Evolutionary conservation across 192 early-diverging fungal species (phyloP).

Genomic region (Jimgerdemannia lactiflua): DNA sequence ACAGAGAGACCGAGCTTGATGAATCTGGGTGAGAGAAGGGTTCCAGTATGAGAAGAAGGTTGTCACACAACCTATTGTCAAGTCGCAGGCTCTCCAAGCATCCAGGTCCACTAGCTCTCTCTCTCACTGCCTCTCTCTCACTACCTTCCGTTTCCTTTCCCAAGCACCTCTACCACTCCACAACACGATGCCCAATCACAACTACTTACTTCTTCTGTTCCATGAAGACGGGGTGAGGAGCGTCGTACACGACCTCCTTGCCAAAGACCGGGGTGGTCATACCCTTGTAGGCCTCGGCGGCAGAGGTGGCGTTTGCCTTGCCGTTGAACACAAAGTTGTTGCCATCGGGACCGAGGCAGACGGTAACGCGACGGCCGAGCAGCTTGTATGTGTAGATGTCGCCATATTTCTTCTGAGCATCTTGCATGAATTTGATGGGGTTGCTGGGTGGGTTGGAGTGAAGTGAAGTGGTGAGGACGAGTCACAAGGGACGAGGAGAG

Average conservation of each 20-base stretch:
- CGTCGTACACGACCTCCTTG: slow-evolving; percentile 95
- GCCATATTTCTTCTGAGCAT: slow-evolving; percentile 82
- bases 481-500: background rate
- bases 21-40: slow-evolving; percentile 56
- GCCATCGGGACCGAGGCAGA: slow-evolving; percentile 86
- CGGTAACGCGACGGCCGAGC: slow-evolving; percentile 89
- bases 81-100: background rate
- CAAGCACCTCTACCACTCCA: background rate
- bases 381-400: slow-evolving; percentile 92
- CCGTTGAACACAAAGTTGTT: slow-evolving; percentile 98
- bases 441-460: slow-evolving; percentile 28
- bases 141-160: background rate
- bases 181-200: background rate
- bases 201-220: slow-evolving; percentile 89
- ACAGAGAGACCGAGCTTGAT: slow-evolving; percentile 90
- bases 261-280: slow-evolving; percentile 97
- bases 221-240: slow-evolving; percentile 89
- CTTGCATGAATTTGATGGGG: slow-evolving; percentile 83
- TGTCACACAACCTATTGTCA: too few species aligned
- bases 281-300: slow-evolving; percentile 90
- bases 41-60: background rate
- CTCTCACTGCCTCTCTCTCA: too few species aligned
- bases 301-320: slow-evolving; percentile 78
- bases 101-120: background rate
- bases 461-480: background rate